phyloP scores from a whole-genome alignment of 169 alveolate genomes.

The Theileria parva region DNA sequence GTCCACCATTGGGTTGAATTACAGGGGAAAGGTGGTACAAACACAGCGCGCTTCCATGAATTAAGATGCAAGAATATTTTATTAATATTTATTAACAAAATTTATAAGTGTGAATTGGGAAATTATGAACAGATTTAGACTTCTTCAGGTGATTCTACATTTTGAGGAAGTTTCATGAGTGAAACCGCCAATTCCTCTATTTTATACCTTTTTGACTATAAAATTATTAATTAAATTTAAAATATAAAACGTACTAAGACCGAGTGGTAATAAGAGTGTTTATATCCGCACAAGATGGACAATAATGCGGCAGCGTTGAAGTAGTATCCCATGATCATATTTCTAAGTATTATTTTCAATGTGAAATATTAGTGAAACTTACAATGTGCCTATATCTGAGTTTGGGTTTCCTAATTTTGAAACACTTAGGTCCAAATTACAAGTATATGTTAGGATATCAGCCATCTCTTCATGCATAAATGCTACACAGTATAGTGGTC shows the following conservation, averaged over 20 bases:
- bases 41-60: background rate
- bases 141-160: background rate
- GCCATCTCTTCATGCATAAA: constrained; percentile 84
- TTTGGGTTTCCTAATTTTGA: background rate
- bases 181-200: constrained; percentile 20
- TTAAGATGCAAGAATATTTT: too few relatives aligned
- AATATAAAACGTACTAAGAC: constrained; percentile 26
- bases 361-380: background rate
- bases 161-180: background rate
- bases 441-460: constrained; percentile 66
- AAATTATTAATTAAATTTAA: background rate
- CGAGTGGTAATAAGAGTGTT: constrained; percentile 52
- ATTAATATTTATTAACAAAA: too few relatives aligned
- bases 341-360: constrained; percentile 2
- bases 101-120: background rate
- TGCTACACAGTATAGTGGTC: constrained; percentile 82
- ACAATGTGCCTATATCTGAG: constrained; percentile 45
- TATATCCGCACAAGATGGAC: constrained; percentile 43
- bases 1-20: background rate
- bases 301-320: constrained; percentile 59
- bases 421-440: constrained; percentile 55
- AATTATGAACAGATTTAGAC: background rate
- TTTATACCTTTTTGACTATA: constrained; percentile 5
- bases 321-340: constrained; percentile 33
- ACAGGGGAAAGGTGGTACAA: background rate